A percentile compares a stretch with the other conserved stretches of the same genome.
Evolutionary conservation across 2,329 filamentous ascomycete genomes (phyloP).

Genomic region (Emergomyces pasteurianus): DNA sequence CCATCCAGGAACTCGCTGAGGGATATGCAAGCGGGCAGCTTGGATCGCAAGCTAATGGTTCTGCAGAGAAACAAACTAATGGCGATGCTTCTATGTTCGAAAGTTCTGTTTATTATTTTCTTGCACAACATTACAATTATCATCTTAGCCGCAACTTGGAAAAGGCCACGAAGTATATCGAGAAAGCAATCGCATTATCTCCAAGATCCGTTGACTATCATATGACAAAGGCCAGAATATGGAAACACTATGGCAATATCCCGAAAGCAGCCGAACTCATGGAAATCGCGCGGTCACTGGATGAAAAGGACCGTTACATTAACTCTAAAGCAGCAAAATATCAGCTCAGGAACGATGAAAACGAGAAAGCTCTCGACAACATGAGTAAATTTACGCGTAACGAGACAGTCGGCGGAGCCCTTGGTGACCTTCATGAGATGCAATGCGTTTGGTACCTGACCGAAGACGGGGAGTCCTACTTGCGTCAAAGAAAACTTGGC

Average conservation of each 20-base stretch:
- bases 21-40: conserved; percentile 56
- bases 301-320: conserved; percentile 89
- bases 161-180: conserved; percentile 71
- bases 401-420: conserved; percentile 73
- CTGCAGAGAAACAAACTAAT: conserved; percentile 35
- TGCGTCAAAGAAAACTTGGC: conserved; percentile 68
- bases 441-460: conserved; percentile 96
- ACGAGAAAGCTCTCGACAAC: conserved; percentile 71
- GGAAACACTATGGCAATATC: conserved; percentile 76
- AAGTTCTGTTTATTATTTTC: conserved; percentile 76
- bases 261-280: conserved; percentile 73
- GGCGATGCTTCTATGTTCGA: conserved; percentile 52
- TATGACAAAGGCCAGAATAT: conserved; percentile 91
- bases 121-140: conserved; percentile 96
- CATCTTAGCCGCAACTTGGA: conserved; percentile 69
- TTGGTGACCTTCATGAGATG: conserved; percentile 92
- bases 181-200: conserved; percentile 68
- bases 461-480: conserved; percentile 84
- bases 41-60: conserved; percentile 36
- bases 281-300: conserved; percentile 73
- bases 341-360: conserved; percentile 83
- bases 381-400: conserved; percentile 91
- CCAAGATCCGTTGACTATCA: conserved; percentile 79
- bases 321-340: conserved; percentile 98
- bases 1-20: conserved; percentile 62